Base-by-base conservation (phyloP, 345 rosid genomes). In the Nephelium lappaceum region DNA sequence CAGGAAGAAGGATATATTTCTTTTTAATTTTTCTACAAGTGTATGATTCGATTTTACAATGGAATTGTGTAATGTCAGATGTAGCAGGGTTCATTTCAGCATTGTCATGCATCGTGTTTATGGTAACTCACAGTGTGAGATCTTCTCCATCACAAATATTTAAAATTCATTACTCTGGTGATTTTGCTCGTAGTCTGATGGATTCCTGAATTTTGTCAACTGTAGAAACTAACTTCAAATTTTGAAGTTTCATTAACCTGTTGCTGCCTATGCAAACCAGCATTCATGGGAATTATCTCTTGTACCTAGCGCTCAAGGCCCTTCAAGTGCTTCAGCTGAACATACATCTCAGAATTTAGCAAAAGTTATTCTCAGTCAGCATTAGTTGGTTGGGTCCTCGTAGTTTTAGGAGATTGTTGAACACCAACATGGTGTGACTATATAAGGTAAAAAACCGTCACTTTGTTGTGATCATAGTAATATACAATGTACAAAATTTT, bases 311-410 rank as follows among this genome's bases (percentile, higher is more conserved):
- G 66, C 31, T 70, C 87, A 82, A 81, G 86, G 41, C 70, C 75
- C 78, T 82, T 72, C 76, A 68, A 74, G 25, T 74, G 65, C 41
- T 53, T 74, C 79, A 62, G 81, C 72, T 73, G 85, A 81, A 78
- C 83, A 80, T 8, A 27, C 84, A 64, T 70, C 85, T 80, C 75
- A 78, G 64, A 60, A 61, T 79, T 79, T 73, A 82, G n/a, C 81
- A 43, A 58, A 61, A 79, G 31, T 27, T 27, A 27, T 27, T 27
- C 31, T 27, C 31, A 27, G 31, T 27, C 2, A 27, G 31, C 31
- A 2, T 27, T 27, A 0, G 31, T 27, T 27, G 31, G 31, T 27
- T 27, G 2, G 31, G 31, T 27, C 31, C 31, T 27, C 31, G 31
- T 27, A 27, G 31, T 27, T 0, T 27, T 27, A 27, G 31, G 31